Percentiles rank a stretch among this genome's conserved stretches.
Evolutionary conservation across 768 basidiomycete species (phyloP).

Genomic region (Coprinopsis sp.): DNA sequence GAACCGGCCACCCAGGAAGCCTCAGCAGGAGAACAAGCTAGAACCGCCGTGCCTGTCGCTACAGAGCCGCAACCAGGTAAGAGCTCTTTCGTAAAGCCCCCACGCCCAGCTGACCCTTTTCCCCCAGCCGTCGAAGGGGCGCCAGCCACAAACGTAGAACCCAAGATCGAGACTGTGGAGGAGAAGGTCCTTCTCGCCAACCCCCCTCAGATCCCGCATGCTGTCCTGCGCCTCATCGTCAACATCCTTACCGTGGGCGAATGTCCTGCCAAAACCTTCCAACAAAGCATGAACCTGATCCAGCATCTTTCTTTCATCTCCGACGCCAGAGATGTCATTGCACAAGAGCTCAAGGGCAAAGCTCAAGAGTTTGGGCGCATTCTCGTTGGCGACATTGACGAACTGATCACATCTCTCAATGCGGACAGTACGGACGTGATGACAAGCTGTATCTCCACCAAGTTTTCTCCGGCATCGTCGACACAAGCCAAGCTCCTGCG

Average conservation of each 20-base stretch:
- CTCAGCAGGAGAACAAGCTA: too few species aligned
- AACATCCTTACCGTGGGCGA: slow-evolving; percentile 98
- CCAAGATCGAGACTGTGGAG: slow-evolving; percentile 33
- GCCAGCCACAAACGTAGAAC: slow-evolving; percentile 8
- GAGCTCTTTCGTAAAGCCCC: too few species aligned
- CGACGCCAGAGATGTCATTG: slow-evolving; percentile 83
- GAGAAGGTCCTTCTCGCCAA: slow-evolving; percentile 55
- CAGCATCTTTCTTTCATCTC: slow-evolving; percentile 88
- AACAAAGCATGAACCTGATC: slow-evolving; percentile 86
- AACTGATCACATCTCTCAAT: slow-evolving; percentile 62
- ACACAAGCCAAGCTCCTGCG: slow-evolving; percentile 95
- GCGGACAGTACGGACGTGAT: slow-evolving; percentile 50
- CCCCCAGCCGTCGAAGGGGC: too few species aligned
- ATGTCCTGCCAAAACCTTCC: slow-evolving; percentile 95
- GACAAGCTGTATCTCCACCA: slow-evolving; percentile 69
- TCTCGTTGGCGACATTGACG: slow-evolving; percentile 72
- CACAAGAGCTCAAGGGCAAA: slow-evolving; percentile 78
- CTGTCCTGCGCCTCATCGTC: slow-evolving; percentile 85
- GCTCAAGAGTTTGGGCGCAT: slow-evolving; percentile 84
- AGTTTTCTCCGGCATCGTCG: slow-evolving; percentile 92
- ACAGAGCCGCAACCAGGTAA: neutral
- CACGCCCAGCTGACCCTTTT: too few species aligned
- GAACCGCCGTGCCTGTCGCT: neutral
- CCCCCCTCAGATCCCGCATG: slow-evolving; percentile 81
- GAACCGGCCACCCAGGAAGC: too few species aligned